Evolutionary conservation across 768 basidiomycete genomes (phyloP).

Genomic region (Tylopilus balloui): DNA sequence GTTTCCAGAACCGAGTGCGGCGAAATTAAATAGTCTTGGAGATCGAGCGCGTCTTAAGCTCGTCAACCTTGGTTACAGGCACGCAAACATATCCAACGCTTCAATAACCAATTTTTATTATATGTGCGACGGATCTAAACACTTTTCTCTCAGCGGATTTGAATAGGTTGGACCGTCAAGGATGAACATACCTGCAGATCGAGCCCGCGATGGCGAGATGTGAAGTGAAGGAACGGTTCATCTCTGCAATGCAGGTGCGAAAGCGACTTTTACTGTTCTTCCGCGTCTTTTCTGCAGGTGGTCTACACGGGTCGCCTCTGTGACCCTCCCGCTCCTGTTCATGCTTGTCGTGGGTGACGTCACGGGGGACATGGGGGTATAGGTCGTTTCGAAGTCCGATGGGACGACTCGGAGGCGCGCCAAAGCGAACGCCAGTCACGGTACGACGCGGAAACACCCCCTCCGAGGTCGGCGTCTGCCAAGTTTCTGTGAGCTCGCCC

Average conservation of each 20-base stretch:
- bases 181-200: not conserved
- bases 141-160: not conserved
- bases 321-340: not conserved
- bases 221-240: not conserved
- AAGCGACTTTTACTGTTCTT: not conserved
- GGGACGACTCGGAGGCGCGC: not conserved
- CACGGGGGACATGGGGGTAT: not conserved
- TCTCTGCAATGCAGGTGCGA: not conserved
- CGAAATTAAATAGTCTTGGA: not conserved
- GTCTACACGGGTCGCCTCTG: not conserved
- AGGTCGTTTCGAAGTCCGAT: fast-evolving
- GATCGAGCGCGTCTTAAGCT: not conserved
- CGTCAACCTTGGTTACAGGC: not conserved
- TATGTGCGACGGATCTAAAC: not conserved
- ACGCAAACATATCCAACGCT: not conserved
- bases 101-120: not conserved
- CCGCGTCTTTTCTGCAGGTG: not conserved
- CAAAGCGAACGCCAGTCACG: not conserved
- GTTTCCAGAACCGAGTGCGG: not conserved
- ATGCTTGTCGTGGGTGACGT: not conserved
- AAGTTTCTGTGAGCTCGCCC: conserved; percentile 1
- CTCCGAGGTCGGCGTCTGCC: not conserved
- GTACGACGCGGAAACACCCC: not conserved
- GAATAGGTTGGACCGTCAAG: too few species aligned
- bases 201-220: not conserved